Conservation (phyloP, 805 yeast species). For the Cyberlindnera japonica region DNA sequence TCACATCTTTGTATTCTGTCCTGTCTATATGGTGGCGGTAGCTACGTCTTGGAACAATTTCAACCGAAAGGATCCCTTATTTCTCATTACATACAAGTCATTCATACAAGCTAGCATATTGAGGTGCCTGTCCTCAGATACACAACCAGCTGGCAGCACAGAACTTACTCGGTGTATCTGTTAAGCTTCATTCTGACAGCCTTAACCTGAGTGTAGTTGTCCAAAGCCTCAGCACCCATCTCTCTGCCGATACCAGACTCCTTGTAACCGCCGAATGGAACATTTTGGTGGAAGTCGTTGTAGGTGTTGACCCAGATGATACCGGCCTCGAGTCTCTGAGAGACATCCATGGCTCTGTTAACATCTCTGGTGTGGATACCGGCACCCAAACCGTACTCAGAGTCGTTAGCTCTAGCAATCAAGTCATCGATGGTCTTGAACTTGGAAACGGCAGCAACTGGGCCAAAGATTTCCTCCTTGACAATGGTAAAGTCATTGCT, state of each 20-base stretch:
- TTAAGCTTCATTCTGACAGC: constrained; percentile 54
- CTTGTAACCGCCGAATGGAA: constrained; percentile 71
- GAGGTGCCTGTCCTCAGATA: constrained; percentile 1
- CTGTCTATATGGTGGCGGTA: too few species aligned
- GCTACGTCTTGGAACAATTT: too few species aligned
- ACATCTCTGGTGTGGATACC: constrained; percentile 57
- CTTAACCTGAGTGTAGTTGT: constrained; percentile 61
- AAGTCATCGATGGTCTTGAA: constrained; percentile 57
- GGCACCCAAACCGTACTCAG: constrained; percentile 64
- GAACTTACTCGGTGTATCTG: constrained; percentile 12
- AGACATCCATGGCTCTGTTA: constrained; percentile 51
- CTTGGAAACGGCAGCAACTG: constrained; percentile 58
- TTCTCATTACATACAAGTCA: neutral
- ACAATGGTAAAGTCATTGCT: constrained; percentile 48
- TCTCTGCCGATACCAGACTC: constrained; percentile 71
- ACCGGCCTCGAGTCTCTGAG: constrained; percentile 57
- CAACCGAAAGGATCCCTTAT: neutral
- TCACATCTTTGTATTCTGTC: too few species aligned
- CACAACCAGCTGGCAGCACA: too few species aligned
- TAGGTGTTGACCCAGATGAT: constrained; percentile 65
- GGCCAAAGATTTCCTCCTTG: constrained; percentile 64
- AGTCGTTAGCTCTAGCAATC: constrained; percentile 50
- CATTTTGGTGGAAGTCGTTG: constrained; percentile 62
- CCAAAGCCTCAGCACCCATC: constrained; percentile 66
- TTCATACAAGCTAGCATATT: neutral